Evolutionary conservation across 768 basidiomycete genomes (phyloP).

Genomic region (Tylopilus subfusipes): DNA sequence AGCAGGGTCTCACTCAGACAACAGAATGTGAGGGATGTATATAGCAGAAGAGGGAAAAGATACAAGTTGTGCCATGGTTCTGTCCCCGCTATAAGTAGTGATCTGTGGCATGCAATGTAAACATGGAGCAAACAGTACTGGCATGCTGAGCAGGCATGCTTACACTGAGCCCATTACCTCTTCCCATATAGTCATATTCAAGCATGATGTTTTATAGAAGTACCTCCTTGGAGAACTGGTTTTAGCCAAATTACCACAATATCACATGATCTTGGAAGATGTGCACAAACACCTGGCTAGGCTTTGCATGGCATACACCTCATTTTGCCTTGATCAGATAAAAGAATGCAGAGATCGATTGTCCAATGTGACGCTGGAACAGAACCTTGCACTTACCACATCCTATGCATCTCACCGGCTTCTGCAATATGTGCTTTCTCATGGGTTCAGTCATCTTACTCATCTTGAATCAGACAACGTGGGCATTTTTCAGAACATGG

Average conservation of each 20-base stretch:
- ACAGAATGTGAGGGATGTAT: too few species aligned
- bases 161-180: too few species aligned
- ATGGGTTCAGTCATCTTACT: conserved; percentile 9
- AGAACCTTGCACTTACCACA: background rate
- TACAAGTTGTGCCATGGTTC: too few species aligned
- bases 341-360: background rate
- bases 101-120: too few species aligned
- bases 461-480: background rate
- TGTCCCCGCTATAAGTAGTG: too few species aligned
- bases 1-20: too few species aligned
- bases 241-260: background rate
- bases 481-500: background rate
- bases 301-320: conserved; percentile 10
- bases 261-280: conserved; percentile 9
- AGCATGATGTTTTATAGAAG: conserved; percentile 6
- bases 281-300: conserved; percentile 5
- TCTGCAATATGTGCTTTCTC: conserved; percentile 7
- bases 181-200: too few species aligned
- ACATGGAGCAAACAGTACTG: too few species aligned
- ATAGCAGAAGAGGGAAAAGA: too few species aligned
- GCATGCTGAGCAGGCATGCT: too few species aligned
- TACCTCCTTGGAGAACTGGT: conserved; percentile 12
- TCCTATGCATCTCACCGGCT: background rate
- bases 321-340: conserved; percentile 3
- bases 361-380: background rate